Percentiles rank a stretch among this genome's conserved stretches.
These are phyloP conservation scores for Globisporangium parvum DNA, from an alignment of 352 stramenopile species.

Conservation along the genomic window DNA sequence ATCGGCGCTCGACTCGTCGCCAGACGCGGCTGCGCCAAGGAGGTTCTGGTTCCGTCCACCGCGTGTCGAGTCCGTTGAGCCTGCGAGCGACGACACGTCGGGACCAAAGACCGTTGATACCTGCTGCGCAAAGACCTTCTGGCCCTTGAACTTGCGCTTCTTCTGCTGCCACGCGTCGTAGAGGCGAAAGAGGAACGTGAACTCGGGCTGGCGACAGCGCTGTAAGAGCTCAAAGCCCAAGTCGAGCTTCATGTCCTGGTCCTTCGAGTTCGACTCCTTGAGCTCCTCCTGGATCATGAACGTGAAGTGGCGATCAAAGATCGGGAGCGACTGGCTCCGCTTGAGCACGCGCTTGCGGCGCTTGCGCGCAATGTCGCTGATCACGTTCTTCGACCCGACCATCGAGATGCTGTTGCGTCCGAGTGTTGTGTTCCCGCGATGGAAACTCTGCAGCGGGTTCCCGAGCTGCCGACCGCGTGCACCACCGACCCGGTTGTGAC, in stretches of 20 bases:
- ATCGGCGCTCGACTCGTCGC: neutral
- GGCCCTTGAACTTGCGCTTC: constrained; percentile 3
- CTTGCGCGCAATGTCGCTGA: constrained; percentile 14
- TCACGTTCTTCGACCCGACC: constrained; percentile 8
- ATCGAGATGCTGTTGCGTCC: constrained; percentile 12
- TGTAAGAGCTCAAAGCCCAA: constrained; percentile 49
- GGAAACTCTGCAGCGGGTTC: constrained; percentile 2
- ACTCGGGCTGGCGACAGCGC: constrained; percentile 45
- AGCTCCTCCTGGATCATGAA: constrained; percentile 51
- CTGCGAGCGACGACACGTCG: neutral
- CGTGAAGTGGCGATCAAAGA: constrained; percentile 58
- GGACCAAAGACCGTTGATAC: neutral
- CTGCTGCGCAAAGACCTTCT: constrained; percentile 6
- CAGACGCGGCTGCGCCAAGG: neutral
- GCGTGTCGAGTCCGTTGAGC: neutral
- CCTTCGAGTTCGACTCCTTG: constrained; percentile 50
- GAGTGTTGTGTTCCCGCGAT: constrained; percentile 11
- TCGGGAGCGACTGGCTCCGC: constrained; percentile 51
- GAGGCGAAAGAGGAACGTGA: constrained; percentile 41
- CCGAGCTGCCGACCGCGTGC: neutral
- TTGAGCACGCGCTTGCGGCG: constrained; percentile 39
- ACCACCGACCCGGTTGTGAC: constrained; percentile 2
- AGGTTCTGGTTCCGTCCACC: neutral
- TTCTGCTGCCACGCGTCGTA: constrained; percentile 35
- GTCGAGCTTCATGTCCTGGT: constrained; percentile 49